A percentile compares a stretch with the other conserved stretches of the same genome.
Evolutionary conservation across 2,329 filamentous ascomycete genomes (phyloP).

Genomic region (Aspergillaceae sp.): DNA sequence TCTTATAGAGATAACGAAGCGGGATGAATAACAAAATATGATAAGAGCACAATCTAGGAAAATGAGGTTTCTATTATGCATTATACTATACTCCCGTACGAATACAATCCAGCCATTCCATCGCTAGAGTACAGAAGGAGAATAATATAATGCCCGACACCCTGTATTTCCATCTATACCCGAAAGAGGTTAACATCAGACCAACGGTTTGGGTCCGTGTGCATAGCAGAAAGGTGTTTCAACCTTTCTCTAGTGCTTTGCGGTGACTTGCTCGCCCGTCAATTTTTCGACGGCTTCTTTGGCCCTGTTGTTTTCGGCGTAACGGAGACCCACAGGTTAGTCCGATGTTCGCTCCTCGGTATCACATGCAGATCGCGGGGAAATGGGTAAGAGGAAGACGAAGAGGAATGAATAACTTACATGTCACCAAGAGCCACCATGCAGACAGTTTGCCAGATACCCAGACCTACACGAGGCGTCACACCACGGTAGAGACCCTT

Average conservation of each 20-base stretch:
- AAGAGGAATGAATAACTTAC: conserved; percentile 47
- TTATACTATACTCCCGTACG: no score
- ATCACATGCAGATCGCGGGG: conserved; percentile 15
- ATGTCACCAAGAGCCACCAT: conserved; percentile 99
- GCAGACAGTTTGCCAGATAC: conserved; percentile 98
- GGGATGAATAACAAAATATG: no score
- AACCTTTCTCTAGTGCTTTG: conserved; percentile 52
- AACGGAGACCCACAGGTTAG: conserved; percentile 24
- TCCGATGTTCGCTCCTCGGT: conserved; percentile 13
- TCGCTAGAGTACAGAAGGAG: no score
- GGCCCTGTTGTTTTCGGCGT: conserved; percentile 38
- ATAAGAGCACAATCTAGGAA: no score
- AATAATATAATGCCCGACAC: no score
- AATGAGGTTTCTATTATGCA: no score
- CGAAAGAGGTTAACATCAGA: no score
- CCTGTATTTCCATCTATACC: no score
- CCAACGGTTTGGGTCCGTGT: no score
- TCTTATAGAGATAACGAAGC: no score
- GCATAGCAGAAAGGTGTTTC: conserved; percentile 30
- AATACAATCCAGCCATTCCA: no score
- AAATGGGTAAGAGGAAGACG: not conserved
- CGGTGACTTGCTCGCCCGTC: conserved; percentile 55
- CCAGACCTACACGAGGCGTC: conserved; percentile 82
- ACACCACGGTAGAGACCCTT: conserved; percentile 94
- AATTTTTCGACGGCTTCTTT: conserved; percentile 59